Evolutionary conservation across 257 asterid species (phyloP), one percentile per base, ranked within the genome.

Genomic region (Solanum ossicruentum): DNA sequence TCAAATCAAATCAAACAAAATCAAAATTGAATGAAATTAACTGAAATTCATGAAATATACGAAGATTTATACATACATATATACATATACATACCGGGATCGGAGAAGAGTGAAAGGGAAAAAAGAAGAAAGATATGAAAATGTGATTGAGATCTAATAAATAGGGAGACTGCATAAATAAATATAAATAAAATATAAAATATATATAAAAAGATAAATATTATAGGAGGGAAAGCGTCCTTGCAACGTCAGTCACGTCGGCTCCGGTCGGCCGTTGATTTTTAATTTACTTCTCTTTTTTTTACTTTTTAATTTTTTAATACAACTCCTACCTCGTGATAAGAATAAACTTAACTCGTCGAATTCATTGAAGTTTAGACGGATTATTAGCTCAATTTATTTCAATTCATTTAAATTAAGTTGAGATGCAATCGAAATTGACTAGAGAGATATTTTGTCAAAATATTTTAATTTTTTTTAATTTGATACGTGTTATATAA

Each of bases 201-300:
- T 32, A 26, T 3, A 52, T 11, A 20, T 11, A 63, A 39, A 60
- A n/a, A 9, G 60, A 82, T 10, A 61, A 13, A 63, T 61, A 66
- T 69, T 54, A 41, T 58, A n/a, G 18, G 86, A 91, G 89, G 88
- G 92, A 93, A 89, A 90, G 88, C 87, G 90, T 88, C 86, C 36
- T 87, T 66, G 81, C 86, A 61, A 75, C 61, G 61, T 75, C 7
- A 75, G 45, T 75, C 83, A 85, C 84, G 91, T 86, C 87, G 81
- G 90, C 90, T 79, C 87, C 86, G 88, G 90, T 85, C 78, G 90
- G 86, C 87, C 88, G 88, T 81, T 65, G 88, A 85, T 84, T 86
- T 88, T 43, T 88, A 66, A 26, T 28, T 18, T 83, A 15, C 12
- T 65, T 72, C 49, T 23, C 21, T 84, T 55, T 79, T 78, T 43